Conservation (phyloP, 2,329 filamentous ascomycete genomes). For the Xylariaceae sp. region DNA sequence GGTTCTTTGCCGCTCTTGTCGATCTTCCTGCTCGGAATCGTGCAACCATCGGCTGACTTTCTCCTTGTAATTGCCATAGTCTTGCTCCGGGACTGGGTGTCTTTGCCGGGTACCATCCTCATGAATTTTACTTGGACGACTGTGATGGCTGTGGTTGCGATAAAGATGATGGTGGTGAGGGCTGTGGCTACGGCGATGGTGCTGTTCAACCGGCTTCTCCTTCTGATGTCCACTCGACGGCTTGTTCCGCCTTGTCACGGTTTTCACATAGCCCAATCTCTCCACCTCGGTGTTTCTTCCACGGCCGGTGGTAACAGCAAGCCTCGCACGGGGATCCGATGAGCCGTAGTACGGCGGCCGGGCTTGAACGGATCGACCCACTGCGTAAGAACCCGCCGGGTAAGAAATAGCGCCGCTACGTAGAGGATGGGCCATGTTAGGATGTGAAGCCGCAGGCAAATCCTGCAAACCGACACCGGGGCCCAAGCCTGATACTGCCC, state of each 20-base stretch:
- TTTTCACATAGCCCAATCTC: background rate
- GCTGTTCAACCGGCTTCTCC: background rate
- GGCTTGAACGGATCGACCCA: too few relatives aligned
- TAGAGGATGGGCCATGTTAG: background rate
- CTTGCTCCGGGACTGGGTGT: background rate
- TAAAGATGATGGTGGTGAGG: background rate
- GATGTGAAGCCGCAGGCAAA: background rate
- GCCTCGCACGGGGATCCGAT: too few relatives aligned
- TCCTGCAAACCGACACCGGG: background rate
- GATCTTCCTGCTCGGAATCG: background rate
- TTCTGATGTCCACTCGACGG: background rate
- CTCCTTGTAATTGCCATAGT: background rate
- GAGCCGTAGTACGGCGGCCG: too few relatives aligned
- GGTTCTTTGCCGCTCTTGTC: background rate
- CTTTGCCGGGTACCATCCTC: background rate
- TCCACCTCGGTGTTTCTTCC: too few relatives aligned
- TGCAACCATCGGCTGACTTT: constrained; percentile 1
- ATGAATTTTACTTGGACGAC: too few relatives aligned
- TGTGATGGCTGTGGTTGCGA: too few relatives aligned
- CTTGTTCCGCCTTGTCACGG: background rate
- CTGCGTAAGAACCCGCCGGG: background rate
- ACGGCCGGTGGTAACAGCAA: too few relatives aligned
- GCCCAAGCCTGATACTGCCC: background rate
- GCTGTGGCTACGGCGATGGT: background rate
- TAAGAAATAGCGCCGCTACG: background rate